These are phyloP conservation scores for Microascus cirrosus DNA, from an alignment of 2,329 filamentous ascomycete species.

Conservation along the genomic window DNA sequence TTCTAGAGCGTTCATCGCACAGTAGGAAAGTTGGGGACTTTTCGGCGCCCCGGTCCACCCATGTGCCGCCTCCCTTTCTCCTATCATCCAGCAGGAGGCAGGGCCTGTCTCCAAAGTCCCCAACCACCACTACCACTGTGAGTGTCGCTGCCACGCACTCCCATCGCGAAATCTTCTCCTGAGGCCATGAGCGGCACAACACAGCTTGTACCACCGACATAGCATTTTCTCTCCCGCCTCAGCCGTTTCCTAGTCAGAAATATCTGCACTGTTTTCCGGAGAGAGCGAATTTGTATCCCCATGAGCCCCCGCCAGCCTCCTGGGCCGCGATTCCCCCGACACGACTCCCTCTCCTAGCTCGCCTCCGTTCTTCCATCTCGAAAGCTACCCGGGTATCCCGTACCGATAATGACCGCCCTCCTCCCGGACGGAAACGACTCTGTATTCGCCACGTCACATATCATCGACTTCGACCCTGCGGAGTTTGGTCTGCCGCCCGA, in stretches of 20 bases:
- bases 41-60: not conserved
- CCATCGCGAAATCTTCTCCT: not conserved
- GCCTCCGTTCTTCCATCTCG: not conserved
- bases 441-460: not conserved
- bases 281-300: not conserved
- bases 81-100: not conserved
- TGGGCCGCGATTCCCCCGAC: not conserved
- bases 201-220: not conserved
- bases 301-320: not conserved
- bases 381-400: not conserved
- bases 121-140: not conserved
- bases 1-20: not conserved
- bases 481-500: not conserved
- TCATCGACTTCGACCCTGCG: conserved; percentile 1
- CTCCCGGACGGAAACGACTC: not conserved
- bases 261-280: not conserved
- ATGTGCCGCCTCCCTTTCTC: not conserved
- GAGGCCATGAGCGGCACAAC: not conserved
- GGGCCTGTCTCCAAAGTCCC: not conserved
- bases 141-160: not conserved
- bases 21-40: not conserved
- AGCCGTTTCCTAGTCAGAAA: not conserved
- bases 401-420: not conserved
- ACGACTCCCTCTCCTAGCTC: not conserved
- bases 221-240: not conserved